A percentile compares a stretch with the other conserved stretches of the same genome.
Evolutionary conservation across 257 asterid genomes (phyloP).

Genomic region (Nicotiana paniculata): DNA sequence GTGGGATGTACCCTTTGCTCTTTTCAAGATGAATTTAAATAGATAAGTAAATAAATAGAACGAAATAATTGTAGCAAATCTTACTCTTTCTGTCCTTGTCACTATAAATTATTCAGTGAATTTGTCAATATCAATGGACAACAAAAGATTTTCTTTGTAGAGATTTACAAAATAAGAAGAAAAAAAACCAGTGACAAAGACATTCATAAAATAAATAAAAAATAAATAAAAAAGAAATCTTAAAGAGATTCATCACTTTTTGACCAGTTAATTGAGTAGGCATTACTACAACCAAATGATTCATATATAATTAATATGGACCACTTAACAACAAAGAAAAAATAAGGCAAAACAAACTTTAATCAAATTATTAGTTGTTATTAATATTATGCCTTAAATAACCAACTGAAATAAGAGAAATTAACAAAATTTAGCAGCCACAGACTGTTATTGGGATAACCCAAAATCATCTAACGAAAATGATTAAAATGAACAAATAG

Average conservation of each 20-base stretch:
- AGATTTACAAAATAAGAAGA: neutral
- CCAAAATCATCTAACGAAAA: neutral
- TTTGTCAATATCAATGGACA: neutral
- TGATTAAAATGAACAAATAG: neutral
- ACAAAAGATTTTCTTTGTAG: neutral
- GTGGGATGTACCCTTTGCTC: neutral
- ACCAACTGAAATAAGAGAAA: neutral
- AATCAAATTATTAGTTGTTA: neutral
- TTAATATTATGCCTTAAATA: neutral
- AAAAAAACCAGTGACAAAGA: neutral
- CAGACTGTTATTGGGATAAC: neutral
- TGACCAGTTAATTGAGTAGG: slow-evolving; percentile 27
- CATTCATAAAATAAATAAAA: neutral
- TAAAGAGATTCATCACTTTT: slow-evolving; percentile 11
- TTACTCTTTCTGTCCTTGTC: neutral
- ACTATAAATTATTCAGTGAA: neutral
- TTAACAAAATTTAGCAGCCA: neutral
- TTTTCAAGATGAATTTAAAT: neutral
- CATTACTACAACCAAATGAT: slow-evolving; percentile 27
- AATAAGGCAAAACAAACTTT: neutral
- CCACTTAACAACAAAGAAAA: slow-evolving; percentile 21
- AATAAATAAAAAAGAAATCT: too few species aligned
- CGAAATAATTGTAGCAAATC: neutral
- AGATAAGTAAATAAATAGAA: neutral
- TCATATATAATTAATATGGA: slow-evolving; percentile 10